Base-by-base conservation (phyloP, 1,139 yeast species). In the Candida glucosophila region DNA sequence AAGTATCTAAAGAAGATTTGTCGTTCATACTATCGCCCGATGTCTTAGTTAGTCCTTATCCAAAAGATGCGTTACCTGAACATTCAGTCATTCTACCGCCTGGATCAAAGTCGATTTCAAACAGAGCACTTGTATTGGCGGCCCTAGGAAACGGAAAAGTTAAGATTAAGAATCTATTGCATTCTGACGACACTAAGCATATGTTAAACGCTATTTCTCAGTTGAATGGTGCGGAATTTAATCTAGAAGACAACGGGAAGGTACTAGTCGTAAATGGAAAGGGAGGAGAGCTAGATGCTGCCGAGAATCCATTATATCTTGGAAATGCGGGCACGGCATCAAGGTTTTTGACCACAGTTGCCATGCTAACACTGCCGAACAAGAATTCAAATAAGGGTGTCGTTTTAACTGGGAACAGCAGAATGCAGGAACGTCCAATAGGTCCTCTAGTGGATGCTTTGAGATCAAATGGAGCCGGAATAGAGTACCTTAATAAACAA, bases 241-340 rank as follows among this genome's bases (percentile, higher is more conserved):
- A 77, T 2, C 68, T 81, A 47, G 92, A 85, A 48, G 88, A 82
- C 36, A 86, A 85, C 41, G 95, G 95, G 36, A 88, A 80, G 43
- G 80, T 93, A 12, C 69, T 90, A 29, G 86, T 88, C 17, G 72
- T 90, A 19, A 68, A 70, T 28, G 98, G 98, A 27, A 80, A 79
- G 37, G 95, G 95, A 29, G 97, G 97, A 25, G 54, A 67, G 18
- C 56, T 83, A 34, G 43, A 65, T 23, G 72, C 82, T 3, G 72
- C 81, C 20, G 55, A 60, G 27, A 63, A 66, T 14, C 81, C 76
- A 37, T 63, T 92, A 29, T 90, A 85, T 52, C 68, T 90, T 34
- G 98, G 98, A 31, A 90, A 90, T 49, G 98, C 99, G 1, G 99
- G 99, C 40, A 90, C 99, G 23, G 97, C 98, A 4, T 83, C 96